Conservation (phyloP, 1,284 basidiomycete genomes). For the Salmacisia buchloeana region DNA sequence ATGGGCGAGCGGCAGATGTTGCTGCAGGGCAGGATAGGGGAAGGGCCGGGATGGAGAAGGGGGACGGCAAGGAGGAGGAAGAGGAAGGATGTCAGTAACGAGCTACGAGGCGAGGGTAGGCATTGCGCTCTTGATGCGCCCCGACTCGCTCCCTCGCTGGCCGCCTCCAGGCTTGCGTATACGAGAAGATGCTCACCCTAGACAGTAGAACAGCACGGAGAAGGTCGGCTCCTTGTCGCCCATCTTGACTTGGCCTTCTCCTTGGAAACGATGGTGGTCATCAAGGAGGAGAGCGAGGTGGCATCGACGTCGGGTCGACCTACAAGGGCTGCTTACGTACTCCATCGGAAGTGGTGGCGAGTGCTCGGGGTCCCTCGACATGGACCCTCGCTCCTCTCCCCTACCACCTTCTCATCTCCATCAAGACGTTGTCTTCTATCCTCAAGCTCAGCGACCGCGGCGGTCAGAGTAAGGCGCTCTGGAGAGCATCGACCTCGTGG, state of each 20-base stretch:
- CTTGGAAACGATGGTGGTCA: neutral
- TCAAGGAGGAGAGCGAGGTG: neutral
- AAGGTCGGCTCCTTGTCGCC: neutral
- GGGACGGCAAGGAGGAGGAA: neutral
- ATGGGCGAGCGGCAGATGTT: slow-evolving; percentile 20
- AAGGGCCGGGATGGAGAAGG: neutral
- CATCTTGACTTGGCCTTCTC: neutral
- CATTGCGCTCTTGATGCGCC: too few species aligned
- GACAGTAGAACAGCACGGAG: neutral
- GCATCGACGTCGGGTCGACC: neutral
- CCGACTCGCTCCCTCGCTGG: too few species aligned
- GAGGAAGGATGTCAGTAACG: neutral
- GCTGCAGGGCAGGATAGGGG: neutral
- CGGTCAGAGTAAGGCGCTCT: too few species aligned
- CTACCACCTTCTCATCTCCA: too few species aligned
- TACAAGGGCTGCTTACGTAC: neutral
- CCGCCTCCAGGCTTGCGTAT: too few species aligned
- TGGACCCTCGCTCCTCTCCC: too few species aligned
- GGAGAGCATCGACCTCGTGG: too few species aligned
- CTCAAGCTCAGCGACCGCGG: too few species aligned
- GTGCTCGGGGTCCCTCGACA: too few species aligned
- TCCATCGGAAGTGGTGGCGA: too few species aligned
- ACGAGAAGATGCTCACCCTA: neutral
- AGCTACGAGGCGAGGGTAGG: neutral
- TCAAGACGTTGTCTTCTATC: too few species aligned